Conservation (phyloP, 495 filamentous ascomycete genomes). For the Ramalina intermedia region DNA sequence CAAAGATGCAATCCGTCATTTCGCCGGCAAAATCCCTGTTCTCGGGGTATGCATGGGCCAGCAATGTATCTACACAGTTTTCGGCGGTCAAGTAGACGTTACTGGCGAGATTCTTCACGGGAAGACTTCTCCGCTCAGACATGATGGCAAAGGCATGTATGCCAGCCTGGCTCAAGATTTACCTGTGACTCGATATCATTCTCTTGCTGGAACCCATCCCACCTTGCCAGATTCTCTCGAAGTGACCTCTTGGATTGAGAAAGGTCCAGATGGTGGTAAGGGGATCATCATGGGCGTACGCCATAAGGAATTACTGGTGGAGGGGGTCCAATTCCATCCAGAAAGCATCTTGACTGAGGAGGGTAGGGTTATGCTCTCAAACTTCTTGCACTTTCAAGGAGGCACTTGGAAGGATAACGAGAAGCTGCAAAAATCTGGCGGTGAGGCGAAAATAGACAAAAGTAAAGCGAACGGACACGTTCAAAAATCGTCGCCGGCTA, state of each 20-base stretch:
- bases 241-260: slow-evolving; percentile 66
- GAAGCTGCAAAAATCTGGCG: background rate
- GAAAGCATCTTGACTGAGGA: slow-evolving; percentile 91
- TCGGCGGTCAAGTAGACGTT: slow-evolving; percentile 79
- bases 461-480: slow-evolving; percentile 10
- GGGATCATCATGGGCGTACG: slow-evolving; percentile 92
- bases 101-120: slow-evolving; percentile 95
- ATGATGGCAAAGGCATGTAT: slow-evolving; percentile 84
- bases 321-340: slow-evolving; percentile 95
- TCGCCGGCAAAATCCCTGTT: slow-evolving; percentile 92
- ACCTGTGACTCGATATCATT: slow-evolving; percentile 90
- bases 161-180: slow-evolving; percentile 59
- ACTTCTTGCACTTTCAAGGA: slow-evolving; percentile 73
- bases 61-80: slow-evolving; percentile 90
- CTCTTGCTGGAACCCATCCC: slow-evolving; percentile 80
- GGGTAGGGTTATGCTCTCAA: slow-evolving; percentile 77
- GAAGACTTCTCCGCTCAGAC: slow-evolving; percentile 80
- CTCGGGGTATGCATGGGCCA: slow-evolving; percentile 97
- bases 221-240: slow-evolving; percentile 80
- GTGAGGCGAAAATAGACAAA: background rate
- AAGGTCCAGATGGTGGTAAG: slow-evolving; percentile 45
- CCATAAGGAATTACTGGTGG: slow-evolving; percentile 77
- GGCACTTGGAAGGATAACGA: slow-evolving; percentile 79
- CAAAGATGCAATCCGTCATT: slow-evolving; percentile 77
- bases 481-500: slow-evolving; percentile 11